These are phyloP conservation scores for Tulasnella sp. DNA, from an alignment of 768 basidiomycete genomes.

Conservation along the genomic window DNA sequence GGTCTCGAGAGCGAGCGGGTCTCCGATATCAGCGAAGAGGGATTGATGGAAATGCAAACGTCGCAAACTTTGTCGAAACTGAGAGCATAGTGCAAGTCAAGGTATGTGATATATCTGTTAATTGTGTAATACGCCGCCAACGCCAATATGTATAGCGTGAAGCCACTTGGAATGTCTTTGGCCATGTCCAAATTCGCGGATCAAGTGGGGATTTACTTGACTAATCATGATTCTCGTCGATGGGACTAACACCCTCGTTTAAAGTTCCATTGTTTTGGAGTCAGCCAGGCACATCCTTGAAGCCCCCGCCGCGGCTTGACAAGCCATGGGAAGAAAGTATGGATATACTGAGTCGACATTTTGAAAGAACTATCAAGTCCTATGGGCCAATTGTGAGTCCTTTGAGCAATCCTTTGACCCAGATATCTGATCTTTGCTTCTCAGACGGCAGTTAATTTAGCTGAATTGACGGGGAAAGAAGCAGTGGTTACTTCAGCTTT, in stretches of 20 bases:
- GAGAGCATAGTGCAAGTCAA: constrained; percentile 77
- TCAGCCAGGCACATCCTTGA: constrained; percentile 73
- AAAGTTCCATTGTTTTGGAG: constrained; percentile 89
- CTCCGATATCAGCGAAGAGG: constrained; percentile 90
- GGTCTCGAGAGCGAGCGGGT: constrained; percentile 82
- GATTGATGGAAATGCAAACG: constrained; percentile 82
- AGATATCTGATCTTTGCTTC: neutral
- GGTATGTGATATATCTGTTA: constrained; percentile 32
- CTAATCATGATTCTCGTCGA: neutral
- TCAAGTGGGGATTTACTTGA: constrained; percentile 42
- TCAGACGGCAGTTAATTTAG: constrained; percentile 79
- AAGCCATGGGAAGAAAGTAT: constrained; percentile 59
- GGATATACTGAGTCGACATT: constrained; percentile 59
- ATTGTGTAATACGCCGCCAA: constrained; percentile 12
- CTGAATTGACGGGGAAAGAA: constrained; percentile 86
- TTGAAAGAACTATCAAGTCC: constrained; percentile 44
- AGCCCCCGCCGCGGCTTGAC: constrained; percentile 76
- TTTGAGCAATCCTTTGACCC: constrained; percentile 5
- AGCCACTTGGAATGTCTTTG: constrained; percentile 61
- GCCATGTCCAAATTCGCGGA: constrained; percentile 82
- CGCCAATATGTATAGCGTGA: constrained; percentile 42
- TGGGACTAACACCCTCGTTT: neutral
- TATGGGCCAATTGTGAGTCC: constrained; percentile 45
- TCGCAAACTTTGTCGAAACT: constrained; percentile 93
- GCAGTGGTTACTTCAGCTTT: constrained; percentile 66